These are phyloP conservation scores for Lachnellula subtilissima DNA, from an alignment of 2,329 filamentous ascomycete genomes.

Conservation along the genomic window DNA sequence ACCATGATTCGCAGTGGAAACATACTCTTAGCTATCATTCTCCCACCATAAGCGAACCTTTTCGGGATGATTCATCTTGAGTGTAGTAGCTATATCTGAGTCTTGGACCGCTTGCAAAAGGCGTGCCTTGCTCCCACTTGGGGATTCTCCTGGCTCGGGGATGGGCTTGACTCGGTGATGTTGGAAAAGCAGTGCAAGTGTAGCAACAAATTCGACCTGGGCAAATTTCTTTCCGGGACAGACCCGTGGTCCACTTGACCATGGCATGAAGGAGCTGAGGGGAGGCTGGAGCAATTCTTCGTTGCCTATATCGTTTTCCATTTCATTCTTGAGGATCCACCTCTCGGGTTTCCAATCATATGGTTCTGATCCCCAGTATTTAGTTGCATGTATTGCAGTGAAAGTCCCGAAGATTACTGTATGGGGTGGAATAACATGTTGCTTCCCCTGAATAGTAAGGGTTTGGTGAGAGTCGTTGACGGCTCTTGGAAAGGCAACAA, in stretches of 20 bases:
- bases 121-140: too few relatives aligned
- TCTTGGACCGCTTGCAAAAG: too few relatives aligned
- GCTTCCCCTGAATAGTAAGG: slow-evolving; percentile 5
- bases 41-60: too few relatives aligned
- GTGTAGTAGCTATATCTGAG: too few relatives aligned
- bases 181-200: slow-evolving; percentile 4
- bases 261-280: slow-evolving; percentile 3
- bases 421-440: slow-evolving; percentile 17
- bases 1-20: too few relatives aligned
- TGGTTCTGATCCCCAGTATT: slow-evolving; percentile 10
- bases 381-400: slow-evolving; percentile 26
- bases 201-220: slow-evolving; percentile 14
- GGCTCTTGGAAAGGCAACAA: slow-evolving; percentile 49
- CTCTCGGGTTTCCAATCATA: slow-evolving; percentile 5
- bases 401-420: slow-evolving; percentile 23
- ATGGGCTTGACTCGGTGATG: not conserved
- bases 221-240: slow-evolving; percentile 14
- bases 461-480: slow-evolving; percentile 17
- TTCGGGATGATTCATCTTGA: too few relatives aligned
- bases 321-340: slow-evolving; percentile 1
- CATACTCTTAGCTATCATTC: too few relatives aligned
- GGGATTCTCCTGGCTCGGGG: too few relatives aligned
- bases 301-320: not conserved
- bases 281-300: slow-evolving; percentile 1
- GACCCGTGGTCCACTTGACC: slow-evolving; percentile 7